Evolutionary conservation across 352 stramenopile species (phyloP).

Genomic region (Pythium brassicae): DNA sequence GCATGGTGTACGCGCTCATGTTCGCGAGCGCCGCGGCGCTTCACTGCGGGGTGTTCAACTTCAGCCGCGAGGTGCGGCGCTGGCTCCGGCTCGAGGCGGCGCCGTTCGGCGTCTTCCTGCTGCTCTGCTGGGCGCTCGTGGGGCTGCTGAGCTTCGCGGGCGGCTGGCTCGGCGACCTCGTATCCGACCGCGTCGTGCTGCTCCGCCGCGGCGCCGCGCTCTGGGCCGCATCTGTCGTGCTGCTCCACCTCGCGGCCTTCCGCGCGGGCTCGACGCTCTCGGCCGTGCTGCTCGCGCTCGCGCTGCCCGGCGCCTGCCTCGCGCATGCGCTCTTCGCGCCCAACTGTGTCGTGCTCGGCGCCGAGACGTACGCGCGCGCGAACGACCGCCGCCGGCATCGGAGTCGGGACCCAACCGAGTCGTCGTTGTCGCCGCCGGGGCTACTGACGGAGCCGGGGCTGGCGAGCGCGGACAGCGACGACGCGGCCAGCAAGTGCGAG

Average conservation of each 20-base stretch:
- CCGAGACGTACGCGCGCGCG: constrained; percentile 16
- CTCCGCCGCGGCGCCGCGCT: constrained; percentile 32
- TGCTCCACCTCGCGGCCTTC: constrained; percentile 37
- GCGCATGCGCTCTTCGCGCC: constrained; percentile 47
- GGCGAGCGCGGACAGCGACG: constrained; percentile 11
- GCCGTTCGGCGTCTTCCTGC: constrained; percentile 49
- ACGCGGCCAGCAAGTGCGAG: constrained; percentile 2
- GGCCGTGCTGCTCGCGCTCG: constrained; percentile 27
- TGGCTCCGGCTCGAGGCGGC: constrained; percentile 41
- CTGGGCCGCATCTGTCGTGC: constrained; percentile 42
- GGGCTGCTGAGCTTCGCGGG: constrained; percentile 49
- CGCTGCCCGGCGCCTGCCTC: constrained; percentile 30
- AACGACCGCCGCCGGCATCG: constrained; percentile 8
- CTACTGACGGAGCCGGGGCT: too few relatives aligned
- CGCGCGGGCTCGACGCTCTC: constrained; percentile 21
- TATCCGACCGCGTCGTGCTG: constrained; percentile 38
- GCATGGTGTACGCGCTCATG: constrained; percentile 37
- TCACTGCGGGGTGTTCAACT: constrained; percentile 65
- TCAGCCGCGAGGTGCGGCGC: constrained; percentile 41
- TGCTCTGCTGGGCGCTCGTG: constrained; percentile 51
- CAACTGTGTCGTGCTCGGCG: constrained; percentile 45
- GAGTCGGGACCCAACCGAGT: neutral
- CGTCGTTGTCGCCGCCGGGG: neutral
- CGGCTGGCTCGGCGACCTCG: constrained; percentile 42
- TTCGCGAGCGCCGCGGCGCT: constrained; percentile 54